Evolutionary conservation across 176 grass and related monocot genomes (phyloP), one percentile per base, ranked within the genome.

Genomic region (Microstegium vimineum): DNA sequence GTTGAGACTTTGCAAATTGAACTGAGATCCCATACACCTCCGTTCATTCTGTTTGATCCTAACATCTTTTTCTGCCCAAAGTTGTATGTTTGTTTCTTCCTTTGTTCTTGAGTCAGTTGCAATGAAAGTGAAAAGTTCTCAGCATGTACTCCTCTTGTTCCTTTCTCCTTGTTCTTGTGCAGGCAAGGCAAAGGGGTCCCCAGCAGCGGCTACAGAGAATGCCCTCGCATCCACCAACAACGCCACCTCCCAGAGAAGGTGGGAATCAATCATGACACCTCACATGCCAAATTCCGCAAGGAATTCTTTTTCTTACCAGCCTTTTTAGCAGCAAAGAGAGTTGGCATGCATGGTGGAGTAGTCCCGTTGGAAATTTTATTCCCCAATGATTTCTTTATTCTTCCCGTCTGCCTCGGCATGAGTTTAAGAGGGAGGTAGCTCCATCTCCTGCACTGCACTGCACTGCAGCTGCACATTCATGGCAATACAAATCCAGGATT

Each of bases 161-260:
- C 67, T 78, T 77, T 60, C 31, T 85, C 18, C 76, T 56, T 76
- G 80, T 74, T 79, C 42, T 34, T 85, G 62, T 85, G 82, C 77
- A 89, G 86, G 83, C 43, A 83, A 80, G 62, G 80, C 64, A 33
- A 80, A 87, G 61, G 79, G 86, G 52, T 78, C 79, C 81, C 40
- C 74, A 83, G 79, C 72, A 59, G 6, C 72, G 36, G 85, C 72
- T 42, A 38, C 82, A 71, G 75, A 54, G 69, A 76, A 82, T 69
- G 78, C 79, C 49, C 83, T 82, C 84, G 75, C 60, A 66, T 52
- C 84, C 61, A 87, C 72, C 87, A 85, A 63, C 51, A 87, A 84
- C 37, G 52, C 47, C n/a, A n/a, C n/a, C 81, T 81, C 76, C 78
- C 87, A 85, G 57, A 87, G 72, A 82, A 93, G 87, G 91, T 93